Conservation (phyloP, 1,284 basidiomycete species). For the Sporisorium exsertum region DNA sequence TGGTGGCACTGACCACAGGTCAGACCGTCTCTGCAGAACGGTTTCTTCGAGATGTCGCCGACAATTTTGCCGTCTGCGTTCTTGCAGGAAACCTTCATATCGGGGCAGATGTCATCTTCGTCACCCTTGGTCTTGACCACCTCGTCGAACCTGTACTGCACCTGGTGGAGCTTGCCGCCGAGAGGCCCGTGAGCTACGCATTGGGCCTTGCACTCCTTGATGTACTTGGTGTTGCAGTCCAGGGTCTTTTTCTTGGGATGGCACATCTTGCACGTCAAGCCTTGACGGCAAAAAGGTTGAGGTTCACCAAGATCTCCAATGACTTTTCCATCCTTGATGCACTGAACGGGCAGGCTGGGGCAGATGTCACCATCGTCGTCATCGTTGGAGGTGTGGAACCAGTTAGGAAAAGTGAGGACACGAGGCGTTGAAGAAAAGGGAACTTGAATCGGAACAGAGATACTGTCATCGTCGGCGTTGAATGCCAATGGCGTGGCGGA, state of each 20-base stretch:
- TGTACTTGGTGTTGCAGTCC: slow-evolving; percentile 54
- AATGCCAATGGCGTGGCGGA: slow-evolving; percentile 33
- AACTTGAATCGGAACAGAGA: slow-evolving; percentile 51
- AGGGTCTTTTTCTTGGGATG: slow-evolving; percentile 45
- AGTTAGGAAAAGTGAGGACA: slow-evolving; percentile 45
- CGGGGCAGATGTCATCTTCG: slow-evolving; percentile 51
- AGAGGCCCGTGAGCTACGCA: slow-evolving; percentile 51
- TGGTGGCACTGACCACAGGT: slow-evolving; percentile 47
- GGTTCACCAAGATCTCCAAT: slow-evolving; percentile 48
- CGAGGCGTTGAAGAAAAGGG: slow-evolving; percentile 36
- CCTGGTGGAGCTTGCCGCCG: slow-evolving; percentile 28
- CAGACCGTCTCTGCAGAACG: slow-evolving; percentile 46
- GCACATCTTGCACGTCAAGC: slow-evolving; percentile 33
- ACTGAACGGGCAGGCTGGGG: slow-evolving; percentile 38
- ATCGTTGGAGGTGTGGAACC: slow-evolving; percentile 33
- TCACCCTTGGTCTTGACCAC: slow-evolving; percentile 19
- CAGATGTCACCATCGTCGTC: slow-evolving; percentile 49
- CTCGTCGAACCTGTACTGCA: not conserved
- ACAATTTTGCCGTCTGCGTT: slow-evolving; percentile 48
- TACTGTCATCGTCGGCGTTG: slow-evolving; percentile 37
- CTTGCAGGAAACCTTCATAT: slow-evolving; percentile 50
- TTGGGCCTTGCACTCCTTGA: slow-evolving; percentile 36
- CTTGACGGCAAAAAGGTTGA: slow-evolving; percentile 44
- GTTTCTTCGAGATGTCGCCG: slow-evolving; percentile 49
- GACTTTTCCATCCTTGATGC: slow-evolving; percentile 46